Evolutionary conservation across 2,329 filamentous ascomycete genomes (phyloP), one percentile per base, ranked within the genome.

Genomic region (Chalaropsis ovoidea): DNA sequence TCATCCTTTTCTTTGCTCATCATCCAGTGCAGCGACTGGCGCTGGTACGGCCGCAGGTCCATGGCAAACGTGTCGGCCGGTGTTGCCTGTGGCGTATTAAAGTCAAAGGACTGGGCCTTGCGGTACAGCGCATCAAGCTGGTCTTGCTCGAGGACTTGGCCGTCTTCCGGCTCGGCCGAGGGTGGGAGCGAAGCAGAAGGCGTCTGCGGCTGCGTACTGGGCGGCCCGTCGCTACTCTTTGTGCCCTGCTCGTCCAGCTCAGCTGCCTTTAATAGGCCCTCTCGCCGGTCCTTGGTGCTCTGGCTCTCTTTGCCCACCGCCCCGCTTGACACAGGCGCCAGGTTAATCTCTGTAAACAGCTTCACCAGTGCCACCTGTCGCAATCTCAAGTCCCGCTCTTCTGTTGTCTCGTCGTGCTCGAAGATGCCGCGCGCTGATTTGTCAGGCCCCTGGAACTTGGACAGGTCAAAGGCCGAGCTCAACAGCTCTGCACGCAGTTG

Each of bases 31-130:
- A 99, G 77, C 0, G 94, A 91, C 75, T 99, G 94, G 72, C 91
- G 96, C 74, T 99, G 94, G 70, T 99, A 99, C 63, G 90, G 90
- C 2, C 94, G 86, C 35, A 99, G 79, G 45, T 86, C 81, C 85
- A 99, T 86, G 5, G 81, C 81, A 74, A 99, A 99, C 0, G 86
- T 90, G 8, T 86, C 80, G 5, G 88, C 85, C 10, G 94, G 93
- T 70, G 96, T 87, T 10, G 90, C 86, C 73, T 90, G 86, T 1
- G 92, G 92, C 0, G 92, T 96, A 72, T 85, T 84, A 72, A 99
- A 97, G 74, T 99, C 94, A 71, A 97, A 97, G 0, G 90, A 92
- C 72, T 99, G 94, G 0, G 94, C 94, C 73, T 99, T 99, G 72
- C 88, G 90, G 75, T 99, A 99, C 1, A 99, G 77, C 0, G 89